Evolutionary conservation across 2,329 filamentous ascomycete genomes (phyloP).

Genomic region (Chrysosporium queenslandicum): DNA sequence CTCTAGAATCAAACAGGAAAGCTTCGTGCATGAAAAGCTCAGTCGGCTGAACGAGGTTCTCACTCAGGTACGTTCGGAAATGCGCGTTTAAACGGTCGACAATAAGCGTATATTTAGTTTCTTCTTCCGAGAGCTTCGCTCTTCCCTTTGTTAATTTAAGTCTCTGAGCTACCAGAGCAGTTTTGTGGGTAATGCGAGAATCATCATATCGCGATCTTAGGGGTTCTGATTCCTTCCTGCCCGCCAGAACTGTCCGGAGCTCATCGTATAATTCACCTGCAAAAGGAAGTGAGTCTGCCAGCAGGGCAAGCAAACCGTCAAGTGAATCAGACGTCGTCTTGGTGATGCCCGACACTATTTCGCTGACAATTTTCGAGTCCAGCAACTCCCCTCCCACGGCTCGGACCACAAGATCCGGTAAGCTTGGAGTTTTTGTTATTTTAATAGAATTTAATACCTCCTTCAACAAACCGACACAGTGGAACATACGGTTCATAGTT

Average conservation of each 20-base stretch:
- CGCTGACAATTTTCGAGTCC: constrained; percentile 43
- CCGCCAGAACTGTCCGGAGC: constrained; percentile 40
- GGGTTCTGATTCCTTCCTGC: constrained; percentile 39
- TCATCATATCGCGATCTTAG: constrained; percentile 68
- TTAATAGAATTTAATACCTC: constrained; percentile 24
- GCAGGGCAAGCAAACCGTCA: constrained; percentile 30
- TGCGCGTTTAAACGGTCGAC: constrained; percentile 40
- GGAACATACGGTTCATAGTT: constrained; percentile 31
- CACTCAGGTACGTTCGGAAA: constrained; percentile 39
- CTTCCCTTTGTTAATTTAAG: constrained; percentile 50
- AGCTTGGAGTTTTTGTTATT: constrained; percentile 23
- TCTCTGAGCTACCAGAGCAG: constrained; percentile 51
- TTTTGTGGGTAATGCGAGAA: constrained; percentile 47
- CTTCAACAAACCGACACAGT: constrained; percentile 25
- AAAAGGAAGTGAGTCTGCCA: constrained; percentile 28
- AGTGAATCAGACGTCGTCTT: constrained; percentile 45
- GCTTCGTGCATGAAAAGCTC: constrained; percentile 47
- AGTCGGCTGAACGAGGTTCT: constrained; percentile 41
- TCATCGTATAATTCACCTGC: constrained; percentile 39
- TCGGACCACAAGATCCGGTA: constrained; percentile 32
- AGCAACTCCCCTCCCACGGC: constrained; percentile 44
- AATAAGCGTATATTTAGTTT: constrained; percentile 46
- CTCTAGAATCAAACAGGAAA: constrained; percentile 49
- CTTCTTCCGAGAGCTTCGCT: constrained; percentile 44
- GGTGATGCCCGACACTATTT: constrained; percentile 44